Base-by-base conservation (phyloP, 2,329 filamentous ascomycete species). In the Incumbomyces lentus region DNA sequence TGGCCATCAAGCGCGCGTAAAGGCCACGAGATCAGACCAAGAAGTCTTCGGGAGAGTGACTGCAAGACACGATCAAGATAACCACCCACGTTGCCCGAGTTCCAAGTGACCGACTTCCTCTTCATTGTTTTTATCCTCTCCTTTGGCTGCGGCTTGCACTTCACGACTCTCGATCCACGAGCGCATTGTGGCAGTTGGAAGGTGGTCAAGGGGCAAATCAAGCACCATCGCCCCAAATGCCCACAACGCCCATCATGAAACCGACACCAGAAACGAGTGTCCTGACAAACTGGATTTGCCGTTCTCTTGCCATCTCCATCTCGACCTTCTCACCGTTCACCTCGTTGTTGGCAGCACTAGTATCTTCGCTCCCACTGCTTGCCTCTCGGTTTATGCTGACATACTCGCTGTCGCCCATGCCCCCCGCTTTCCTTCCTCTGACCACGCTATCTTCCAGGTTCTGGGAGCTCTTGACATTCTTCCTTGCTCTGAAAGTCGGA, bases 261-360 rank as follows among this genome's bases (percentile, higher is more conserved):
- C 65, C 69, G 41, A 67, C 36, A 0, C 66, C 68, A 34, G 65
- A 61, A 30, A 70, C 57, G 50, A 61, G 64, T 22, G 62, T 59
- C 31, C 68, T 61, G 10, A 61, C 57, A 34, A 54, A 52, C 51
- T 70, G 65, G 38, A 68, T 52, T 18, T 59, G 61, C 31, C 61
- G 60, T 52, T 71, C 69, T 32, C 57, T 56, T 29, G 61, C 59
- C 68, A 72, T 68, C 41, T 67, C 67, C 18, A 56, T 57, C 54
- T 66, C 63, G 17, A 72, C 64, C 35, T 56, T 65, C 55, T 72
- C 69, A 0, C 69, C 69, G 47, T 72, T 71, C 33, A 70, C 56
- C 19, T 64, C 62, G 37, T 64, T 59, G 30, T 6, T n/a, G 5
- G 13, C 6, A 12, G 68, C 64, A 2, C 44, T 59, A 48, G 13